Evolutionary conservation across 495 filamentous ascomycete genomes (phyloP).

Genomic region (Trichocladium uniseriatum): DNA sequence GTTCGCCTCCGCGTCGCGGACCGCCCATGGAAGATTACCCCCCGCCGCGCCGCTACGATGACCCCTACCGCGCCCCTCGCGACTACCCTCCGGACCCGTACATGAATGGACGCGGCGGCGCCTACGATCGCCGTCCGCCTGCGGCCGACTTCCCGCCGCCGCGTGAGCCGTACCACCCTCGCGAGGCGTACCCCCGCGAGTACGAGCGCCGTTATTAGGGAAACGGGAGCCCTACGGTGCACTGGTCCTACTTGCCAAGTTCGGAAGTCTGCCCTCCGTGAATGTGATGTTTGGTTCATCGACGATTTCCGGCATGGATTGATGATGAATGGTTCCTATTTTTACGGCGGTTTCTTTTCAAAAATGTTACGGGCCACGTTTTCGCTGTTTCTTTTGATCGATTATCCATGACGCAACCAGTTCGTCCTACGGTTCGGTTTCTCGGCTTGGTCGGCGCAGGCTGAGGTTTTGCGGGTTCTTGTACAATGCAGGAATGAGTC

Average conservation of each 20-base stretch:
- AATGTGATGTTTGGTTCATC: background rate
- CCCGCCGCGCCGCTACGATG: conserved; percentile 53
- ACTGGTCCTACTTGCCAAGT: background rate
- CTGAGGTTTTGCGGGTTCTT: too few species aligned
- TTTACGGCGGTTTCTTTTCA: background rate
- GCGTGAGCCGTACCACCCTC: conserved; percentile 42
- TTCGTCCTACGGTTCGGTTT: too few species aligned
- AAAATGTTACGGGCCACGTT: background rate
- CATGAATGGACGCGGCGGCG: conserved; percentile 46
- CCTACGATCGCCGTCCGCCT: conserved; percentile 52
- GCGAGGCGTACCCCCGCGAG: conserved; percentile 39
- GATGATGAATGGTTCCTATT: background rate
- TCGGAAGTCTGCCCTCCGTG: background rate
- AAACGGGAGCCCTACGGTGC: too few species aligned
- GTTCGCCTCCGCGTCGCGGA: conserved; percentile 61
- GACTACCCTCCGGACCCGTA: conserved; percentile 58
- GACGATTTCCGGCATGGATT: background rate
- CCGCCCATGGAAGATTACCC: conserved; percentile 72
- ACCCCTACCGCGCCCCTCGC: conserved; percentile 46
- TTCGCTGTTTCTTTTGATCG: background rate
- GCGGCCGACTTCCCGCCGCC: conserved; percentile 44
- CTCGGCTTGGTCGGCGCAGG: too few species aligned
- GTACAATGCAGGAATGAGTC: too few species aligned
- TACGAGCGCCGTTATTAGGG: conserved; percentile 40
- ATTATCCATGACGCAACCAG: too few species aligned